A percentile compares a stretch with the other conserved stretches of the same genome.
Evolutionary conservation across 1,139 yeast species (phyloP).

Genomic region (Suhomyces atakaporum): DNA sequence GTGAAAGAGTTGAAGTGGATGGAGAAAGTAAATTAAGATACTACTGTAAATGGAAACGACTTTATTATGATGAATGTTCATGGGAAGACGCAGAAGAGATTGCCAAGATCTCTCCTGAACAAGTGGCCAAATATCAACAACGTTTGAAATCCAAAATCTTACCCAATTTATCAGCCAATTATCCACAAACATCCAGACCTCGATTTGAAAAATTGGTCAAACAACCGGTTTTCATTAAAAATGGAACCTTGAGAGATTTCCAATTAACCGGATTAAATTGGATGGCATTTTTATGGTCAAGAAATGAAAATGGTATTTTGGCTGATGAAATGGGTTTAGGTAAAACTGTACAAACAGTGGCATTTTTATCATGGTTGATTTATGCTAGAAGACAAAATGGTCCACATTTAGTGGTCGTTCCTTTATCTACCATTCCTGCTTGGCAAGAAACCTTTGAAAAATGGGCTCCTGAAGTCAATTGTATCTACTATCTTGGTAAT

Average conservation of each 20-base stretch:
- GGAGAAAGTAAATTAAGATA: constrained; percentile 75
- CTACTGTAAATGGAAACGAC: constrained; percentile 89
- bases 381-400: constrained; percentile 96
- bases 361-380: constrained; percentile 91
- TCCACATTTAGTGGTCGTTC: constrained; percentile 95
- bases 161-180: constrained; percentile 78
- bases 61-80: constrained; percentile 92
- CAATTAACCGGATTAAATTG: constrained; percentile 97
- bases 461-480: constrained; percentile 97
- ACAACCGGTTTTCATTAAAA: constrained; percentile 89
- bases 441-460: constrained; percentile 99
- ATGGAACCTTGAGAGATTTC: constrained; percentile 93
- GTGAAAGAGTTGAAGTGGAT: constrained; percentile 66
- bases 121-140: constrained; percentile 80
- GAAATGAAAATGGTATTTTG: constrained; percentile 94
- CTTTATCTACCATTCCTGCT: constrained; percentile 93
- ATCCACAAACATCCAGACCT: constrained; percentile 74
- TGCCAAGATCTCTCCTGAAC: constrained; percentile 80
- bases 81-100: constrained; percentile 95
- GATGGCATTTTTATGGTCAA: constrained; percentile 99
- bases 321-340: constrained; percentile 99
- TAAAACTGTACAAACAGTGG: constrained; percentile 95
- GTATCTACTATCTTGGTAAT: constrained; percentile 91
- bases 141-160: constrained; percentile 81
- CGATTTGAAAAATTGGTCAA: constrained; percentile 80